Base-by-base conservation (phyloP, 164 flowering plant genomes). In the Nymphaea thermarum region DNA sequence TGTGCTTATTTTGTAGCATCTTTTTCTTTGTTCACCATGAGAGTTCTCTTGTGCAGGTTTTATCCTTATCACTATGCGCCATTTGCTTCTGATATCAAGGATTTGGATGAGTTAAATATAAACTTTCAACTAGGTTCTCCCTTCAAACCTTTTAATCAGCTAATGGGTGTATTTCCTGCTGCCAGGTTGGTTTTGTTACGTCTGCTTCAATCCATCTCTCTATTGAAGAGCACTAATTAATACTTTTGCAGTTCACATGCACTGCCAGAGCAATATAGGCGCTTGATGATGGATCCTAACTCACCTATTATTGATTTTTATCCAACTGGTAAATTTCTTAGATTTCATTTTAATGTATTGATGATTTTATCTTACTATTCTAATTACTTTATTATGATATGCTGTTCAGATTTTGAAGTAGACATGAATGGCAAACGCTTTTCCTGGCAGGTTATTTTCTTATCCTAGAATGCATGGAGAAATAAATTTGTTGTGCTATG, bases 1-100 rank as follows among this genome's bases (percentile, higher is more conserved):
- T 51, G 25, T 42, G 3, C 65, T 67, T 18, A 2, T 41, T n/a
- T 60, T 25, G 15, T 44, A 16, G 60, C 62, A 18, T 16, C 60
- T 6, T 25, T 44, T 43, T 42, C 15, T 15, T 42, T 45, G 53
- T 45, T 45, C 53, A 45, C 7, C 53, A 25, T 45, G 10, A 45
- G 53, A 1, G 7, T 5, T 45, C 10, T 5, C 7, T 45, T 45
- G 53, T 45, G 53, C 84, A 91, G 97, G 97, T 91, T 87, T 82
- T 94, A 91, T 79, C 98, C 98, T 3, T 93, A 93, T 68, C 97
- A 93, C 74, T 91, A 93, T 87, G 98, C 99, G 2, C 99, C 99
- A 4, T 95, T 95, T 87, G 99, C 99, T 69, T 95, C 99, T 69
- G 99, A 95, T 79, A 83, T 95, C 51, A 90, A 84, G 78, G 88